Percentiles rank a stretch among this genome's conserved stretches.
Evolutionary conservation across 106 monocot genomes (phyloP).

Genomic region (Allium cepa): DNA sequence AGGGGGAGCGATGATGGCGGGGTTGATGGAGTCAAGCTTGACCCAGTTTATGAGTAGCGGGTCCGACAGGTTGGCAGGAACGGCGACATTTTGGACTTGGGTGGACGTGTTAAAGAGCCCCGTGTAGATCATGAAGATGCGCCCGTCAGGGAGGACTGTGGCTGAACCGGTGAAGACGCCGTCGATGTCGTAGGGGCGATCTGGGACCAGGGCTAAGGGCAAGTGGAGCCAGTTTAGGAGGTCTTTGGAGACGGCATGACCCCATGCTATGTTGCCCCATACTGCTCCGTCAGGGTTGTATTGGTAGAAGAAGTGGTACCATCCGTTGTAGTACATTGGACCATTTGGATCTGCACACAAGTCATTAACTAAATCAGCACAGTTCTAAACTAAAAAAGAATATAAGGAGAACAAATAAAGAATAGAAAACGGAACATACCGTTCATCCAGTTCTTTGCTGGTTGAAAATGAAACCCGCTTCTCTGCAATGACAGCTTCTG

Average conservation of each 20-base stretch:
- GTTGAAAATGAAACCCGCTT: slow-evolving; percentile 43
- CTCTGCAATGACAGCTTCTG: slow-evolving; percentile 37
- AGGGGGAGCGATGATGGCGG: slow-evolving; percentile 21
- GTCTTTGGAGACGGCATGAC: slow-evolving; percentile 37
- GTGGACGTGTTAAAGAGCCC: slow-evolving; percentile 16
- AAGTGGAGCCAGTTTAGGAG: slow-evolving; percentile 38
- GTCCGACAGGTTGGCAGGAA: slow-evolving; percentile 25
- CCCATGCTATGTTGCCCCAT: slow-evolving; percentile 51
- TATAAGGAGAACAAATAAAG: background rate
- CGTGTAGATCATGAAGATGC: slow-evolving; percentile 30
- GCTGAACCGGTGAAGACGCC: slow-evolving; percentile 49
- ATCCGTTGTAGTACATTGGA: slow-evolving; percentile 38
- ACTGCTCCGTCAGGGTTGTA: slow-evolving; percentile 27
- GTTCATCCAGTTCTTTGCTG: slow-evolving; percentile 45
- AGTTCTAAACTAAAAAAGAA: background rate
- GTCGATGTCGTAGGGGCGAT: slow-evolving; percentile 33
- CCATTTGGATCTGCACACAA: background rate
- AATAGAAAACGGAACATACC: slow-evolving; percentile 3
- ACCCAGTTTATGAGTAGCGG: slow-evolving; percentile 25
- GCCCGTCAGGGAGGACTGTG: slow-evolving; percentile 30
- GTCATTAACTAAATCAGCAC: background rate
- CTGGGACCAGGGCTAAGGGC: slow-evolving; percentile 32
- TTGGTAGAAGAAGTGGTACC: slow-evolving; percentile 56
- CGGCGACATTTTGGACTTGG: slow-evolving; percentile 32
- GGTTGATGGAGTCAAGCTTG: slow-evolving; percentile 16